Percentiles rank a stretch among this genome's conserved stretches.
These are phyloP conservation scores for Agaricus bisporus DNA, from an alignment of 768 basidiomycete genomes.

Conservation along the genomic window DNA sequence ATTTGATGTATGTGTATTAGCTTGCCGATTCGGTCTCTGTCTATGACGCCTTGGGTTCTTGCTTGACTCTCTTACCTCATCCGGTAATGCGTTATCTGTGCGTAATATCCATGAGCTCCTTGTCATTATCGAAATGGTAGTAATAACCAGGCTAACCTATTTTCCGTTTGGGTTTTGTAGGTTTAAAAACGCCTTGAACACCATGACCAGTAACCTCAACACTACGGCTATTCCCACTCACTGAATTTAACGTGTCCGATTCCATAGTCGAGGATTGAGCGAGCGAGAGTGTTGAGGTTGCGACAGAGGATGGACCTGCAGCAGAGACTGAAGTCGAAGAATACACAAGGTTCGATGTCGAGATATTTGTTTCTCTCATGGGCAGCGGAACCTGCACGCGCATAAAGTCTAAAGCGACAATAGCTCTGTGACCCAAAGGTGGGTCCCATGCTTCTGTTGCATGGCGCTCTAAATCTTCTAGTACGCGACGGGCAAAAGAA, in stretches of 20 bases:
- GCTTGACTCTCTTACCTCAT: not conserved
- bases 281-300: not conserved
- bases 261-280: not conserved
- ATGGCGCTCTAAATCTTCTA: slow-evolving; percentile 56
- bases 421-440: slow-evolving; percentile 28
- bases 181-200: not conserved
- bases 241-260: not conserved
- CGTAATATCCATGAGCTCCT: not conserved
- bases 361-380: not conserved
- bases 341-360: not conserved
- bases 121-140: not conserved
- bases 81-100: not conserved
- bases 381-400: slow-evolving; percentile 32
- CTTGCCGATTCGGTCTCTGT: not conserved
- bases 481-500: slow-evolving; percentile 34
- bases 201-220: not conserved
- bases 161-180: not conserved
- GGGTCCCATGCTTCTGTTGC: slow-evolving; percentile 54
- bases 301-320: not conserved
- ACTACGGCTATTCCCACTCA: not conserved
- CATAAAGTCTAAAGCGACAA: slow-evolving; percentile 56
- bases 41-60: not conserved
- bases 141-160: slow-evolving; percentile 8
- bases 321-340: not conserved
- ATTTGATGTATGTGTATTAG: not conserved